Base-by-base conservation (phyloP, 2,329 filamentous ascomycete species). In the Blumeria graminis region DNA sequence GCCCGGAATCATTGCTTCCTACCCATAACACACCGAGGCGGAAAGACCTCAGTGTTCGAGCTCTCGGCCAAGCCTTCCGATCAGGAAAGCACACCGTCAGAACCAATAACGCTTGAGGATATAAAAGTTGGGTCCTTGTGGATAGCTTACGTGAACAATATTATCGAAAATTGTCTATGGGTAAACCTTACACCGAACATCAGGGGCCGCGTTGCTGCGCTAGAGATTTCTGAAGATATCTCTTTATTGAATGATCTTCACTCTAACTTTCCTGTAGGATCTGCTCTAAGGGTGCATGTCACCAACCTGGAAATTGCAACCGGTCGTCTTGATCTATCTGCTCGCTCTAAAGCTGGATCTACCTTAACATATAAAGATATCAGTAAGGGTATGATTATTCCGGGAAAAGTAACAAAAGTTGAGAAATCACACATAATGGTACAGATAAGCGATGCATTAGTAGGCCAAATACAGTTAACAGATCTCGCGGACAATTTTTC, bases 111-210 rank as follows among this genome's bases (percentile, higher is more conserved):
- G 7, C 71, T 95, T 35, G 80, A 86, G 32, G 78, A 85, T 58
- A 71, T 98, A 59, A 74, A 82, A 63, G 71, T 78, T 55, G 88
- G 84, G 16, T 81, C 83, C 16, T 77, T 76, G 1, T 80, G 85
- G 68, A 69, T 93, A 55, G 89, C 84, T 0, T 96, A 90, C 65
- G 79, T 98, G 66, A 98, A 96, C 73, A 96, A 95, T 65, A 74
- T 90, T 59, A 77, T 77, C 22, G 76, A 85, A 33, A 81, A 86
- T 61, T 85, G 78, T 65, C 74, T 94, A 22, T 96, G 92, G 90
- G 83, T 93, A 50, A 95, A 88, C 65, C 70, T 98, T 22, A 87
- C 89, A 1, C 88, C 92, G 6, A 86, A 83, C 55, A 81, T 98
- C 14, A 82, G 89, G 58, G 92, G 92, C 57, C 80, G 88, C 55